Base-by-base conservation (phyloP, 768 basidiomycete species). In the Strobilomyces confusus region DNA sequence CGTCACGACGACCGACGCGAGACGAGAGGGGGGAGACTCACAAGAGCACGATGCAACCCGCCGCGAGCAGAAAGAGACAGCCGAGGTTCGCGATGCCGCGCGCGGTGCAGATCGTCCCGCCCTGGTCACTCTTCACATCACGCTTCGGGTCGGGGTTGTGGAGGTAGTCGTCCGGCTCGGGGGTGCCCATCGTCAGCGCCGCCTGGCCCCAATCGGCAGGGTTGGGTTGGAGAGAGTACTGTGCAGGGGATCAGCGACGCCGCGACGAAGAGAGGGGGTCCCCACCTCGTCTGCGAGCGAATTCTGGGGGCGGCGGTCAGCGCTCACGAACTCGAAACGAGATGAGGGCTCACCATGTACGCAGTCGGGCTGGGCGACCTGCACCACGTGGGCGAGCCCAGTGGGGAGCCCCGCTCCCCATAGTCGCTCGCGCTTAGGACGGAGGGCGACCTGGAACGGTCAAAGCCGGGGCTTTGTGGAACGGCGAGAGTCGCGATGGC, bases 21-120 rank as follows among this genome's bases (percentile, higher is more conserved):
- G 30, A 42, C 14, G 37, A 42, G 22, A 22, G 3, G 33, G n/a
- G n/a, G 19, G 46, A 46, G 13, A 78, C 83, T 59, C 59, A 85
- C 82, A 87, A 86, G 37, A 84, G 72, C 57, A 71, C 72, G n/a
- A 83, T 23, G 41, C 74, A 71, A 4, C 73, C 76, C 1, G 69
- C 50, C 5, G 68, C 74, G n/a, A 91, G 75, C 44, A 87, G 51
- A 49, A 79, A 66, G 14, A 91, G 73, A 62, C 84, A 89, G 0
- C 87, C 81, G 4, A 86, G 73, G 61, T 91, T 91, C 3, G 75
- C 75, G 41, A 88, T 58, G 9, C 87, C 89, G 54, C 88, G 74
- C 11, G 64, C 45, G 17, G 86, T 86, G 52, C 81, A 80, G 47
- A 89, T 75, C 44, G 74, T 72, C 2, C 85, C 85, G 9, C 81